Conservation (phyloP, 2,329 filamentous ascomycete genomes). For the Aspergillus eucalypticola region DNA sequence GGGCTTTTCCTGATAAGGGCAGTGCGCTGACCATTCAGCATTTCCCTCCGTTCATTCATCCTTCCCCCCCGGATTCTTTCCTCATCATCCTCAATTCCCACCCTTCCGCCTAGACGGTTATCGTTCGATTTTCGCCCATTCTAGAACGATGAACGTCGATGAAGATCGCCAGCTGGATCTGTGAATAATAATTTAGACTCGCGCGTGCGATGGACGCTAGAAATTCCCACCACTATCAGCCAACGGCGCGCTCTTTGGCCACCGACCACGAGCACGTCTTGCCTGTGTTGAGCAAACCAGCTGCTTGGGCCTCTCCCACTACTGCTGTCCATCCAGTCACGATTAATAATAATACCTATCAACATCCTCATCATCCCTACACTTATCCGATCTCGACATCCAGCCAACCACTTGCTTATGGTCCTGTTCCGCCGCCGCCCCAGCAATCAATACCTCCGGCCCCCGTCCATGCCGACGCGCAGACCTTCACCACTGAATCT, state of each 20-base stretch:
- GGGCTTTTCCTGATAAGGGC: slow-evolving; percentile 29
- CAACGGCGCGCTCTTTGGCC: slow-evolving; percentile 17
- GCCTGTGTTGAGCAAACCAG: slow-evolving; percentile 30
- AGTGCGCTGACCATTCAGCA: slow-evolving; percentile 32
- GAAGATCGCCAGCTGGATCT: slow-evolving; percentile 24
- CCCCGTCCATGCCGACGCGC: slow-evolving; percentile 8
- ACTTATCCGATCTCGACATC: slow-evolving; percentile 18
- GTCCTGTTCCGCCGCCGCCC: slow-evolving; percentile 11
- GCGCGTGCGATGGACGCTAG: slow-evolving; percentile 35
- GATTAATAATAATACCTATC: slow-evolving; percentile 12
- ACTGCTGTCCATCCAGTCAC: slow-evolving; percentile 1
- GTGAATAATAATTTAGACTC: slow-evolving; percentile 21
- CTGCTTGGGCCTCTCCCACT: slow-evolving; percentile 19
- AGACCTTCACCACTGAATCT: slow-evolving; percentile 5
- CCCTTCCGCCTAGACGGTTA: neutral
- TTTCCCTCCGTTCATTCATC: slow-evolving; percentile 19
- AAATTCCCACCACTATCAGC: slow-evolving; percentile 22
- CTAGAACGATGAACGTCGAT: slow-evolving; percentile 22
- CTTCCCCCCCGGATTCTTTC: slow-evolving; percentile 13
- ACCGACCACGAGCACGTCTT: slow-evolving; percentile 30
- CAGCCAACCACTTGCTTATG: slow-evolving; percentile 12
- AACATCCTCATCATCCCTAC: slow-evolving; percentile 9
- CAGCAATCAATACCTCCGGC: slow-evolving; percentile 8
- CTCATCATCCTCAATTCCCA: slow-evolving; percentile 3
- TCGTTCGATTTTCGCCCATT: slow-evolving; percentile 9